Evolutionary conservation across 2,329 filamentous ascomycete genomes (phyloP), one percentile per base, ranked within the genome.

Genomic region (Hymenoscyphus fraxineus): DNA sequence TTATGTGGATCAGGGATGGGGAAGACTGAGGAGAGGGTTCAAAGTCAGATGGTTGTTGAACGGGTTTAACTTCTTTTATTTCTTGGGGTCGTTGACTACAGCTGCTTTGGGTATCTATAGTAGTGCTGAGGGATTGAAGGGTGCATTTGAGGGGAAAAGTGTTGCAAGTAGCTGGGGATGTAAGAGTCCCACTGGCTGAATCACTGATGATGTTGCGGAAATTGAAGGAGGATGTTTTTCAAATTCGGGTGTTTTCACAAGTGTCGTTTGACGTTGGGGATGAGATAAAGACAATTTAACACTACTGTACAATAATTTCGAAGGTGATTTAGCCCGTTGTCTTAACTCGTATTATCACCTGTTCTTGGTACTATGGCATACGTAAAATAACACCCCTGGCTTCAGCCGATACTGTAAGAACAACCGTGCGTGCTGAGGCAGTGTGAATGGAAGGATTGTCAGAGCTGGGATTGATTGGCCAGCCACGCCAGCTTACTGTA

Each of bases 101-200:
- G 68, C 64, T 41, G 65, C 62, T 13, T 60, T 72, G 58, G 70
- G 70, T 10, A 70, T 71, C 56, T 72, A 71, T 60, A 67, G 62
- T 57, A 44, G 63, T 51, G 57, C 66, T 51, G 35, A 67, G 19
- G 65, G 67, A 15, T 27, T 64, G 57, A 60, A 60, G 58, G 51
- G 41, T 41, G 62, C 62, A 13, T 64, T 64, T 64, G 47, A 22
- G 2, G 62, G 62, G 3, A 44, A 35, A n/a, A 64, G 62, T 22
- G 44, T 60, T 27, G 62, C 62, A 22, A 64, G 58, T 31, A 60
- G 57, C 60, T 64, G 60, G 38, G 62, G 62, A 9, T 64, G 62
- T 44, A 51, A 27, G 10, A 56, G 31, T 27, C 62, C 62, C 55
- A 51, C 57, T 54, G 35, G n/a, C n/a, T 58, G 54, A 32, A 44